Percentiles rank a stretch among this genome's conserved stretches.
These are phyloP conservation scores for Persicaria tinctoria DNA, from an alignment of 148 eudicot genomes.

Conservation along the genomic window DNA sequence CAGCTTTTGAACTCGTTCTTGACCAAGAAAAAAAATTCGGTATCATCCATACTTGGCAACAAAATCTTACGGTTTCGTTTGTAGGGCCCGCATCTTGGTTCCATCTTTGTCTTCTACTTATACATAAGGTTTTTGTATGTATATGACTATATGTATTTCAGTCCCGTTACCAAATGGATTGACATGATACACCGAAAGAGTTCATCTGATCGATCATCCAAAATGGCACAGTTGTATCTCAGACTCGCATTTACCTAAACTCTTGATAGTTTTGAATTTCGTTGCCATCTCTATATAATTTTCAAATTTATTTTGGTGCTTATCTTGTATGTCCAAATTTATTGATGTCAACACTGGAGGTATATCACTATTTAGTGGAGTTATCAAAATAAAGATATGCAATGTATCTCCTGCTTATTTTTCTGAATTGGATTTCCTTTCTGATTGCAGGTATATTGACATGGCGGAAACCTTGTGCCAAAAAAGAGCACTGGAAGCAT, in stretches of 20 bases:
- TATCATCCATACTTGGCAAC: not conserved
- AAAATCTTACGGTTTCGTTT: not conserved
- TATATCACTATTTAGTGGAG: not conserved
- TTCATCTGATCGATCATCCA: not conserved
- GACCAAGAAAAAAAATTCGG: too few relatives aligned
- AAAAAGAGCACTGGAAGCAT: constrained; percentile 96
- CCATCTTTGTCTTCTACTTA: not conserved
- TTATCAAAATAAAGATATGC: too few relatives aligned
- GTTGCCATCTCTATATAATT: too few relatives aligned
- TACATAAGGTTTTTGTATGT: not conserved
- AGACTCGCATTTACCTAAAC: not conserved
- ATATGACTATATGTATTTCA: not conserved
- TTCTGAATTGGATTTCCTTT: not conserved
- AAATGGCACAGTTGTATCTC: not conserved
- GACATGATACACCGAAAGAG: not conserved
- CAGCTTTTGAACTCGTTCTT: too few relatives aligned
- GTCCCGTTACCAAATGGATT: not conserved
- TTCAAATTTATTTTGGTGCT: not conserved
- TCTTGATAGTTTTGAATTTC: not conserved
- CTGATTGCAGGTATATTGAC: constrained; percentile 63
- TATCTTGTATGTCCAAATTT: not conserved
- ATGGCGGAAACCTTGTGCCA: constrained; percentile 97
- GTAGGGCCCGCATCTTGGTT: not conserved
- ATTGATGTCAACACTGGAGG: not conserved
- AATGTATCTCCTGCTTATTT: not conserved